Evolutionary conservation across 805 yeast genomes (phyloP).

Genomic region (Metschnikowia bowlesiae): DNA sequence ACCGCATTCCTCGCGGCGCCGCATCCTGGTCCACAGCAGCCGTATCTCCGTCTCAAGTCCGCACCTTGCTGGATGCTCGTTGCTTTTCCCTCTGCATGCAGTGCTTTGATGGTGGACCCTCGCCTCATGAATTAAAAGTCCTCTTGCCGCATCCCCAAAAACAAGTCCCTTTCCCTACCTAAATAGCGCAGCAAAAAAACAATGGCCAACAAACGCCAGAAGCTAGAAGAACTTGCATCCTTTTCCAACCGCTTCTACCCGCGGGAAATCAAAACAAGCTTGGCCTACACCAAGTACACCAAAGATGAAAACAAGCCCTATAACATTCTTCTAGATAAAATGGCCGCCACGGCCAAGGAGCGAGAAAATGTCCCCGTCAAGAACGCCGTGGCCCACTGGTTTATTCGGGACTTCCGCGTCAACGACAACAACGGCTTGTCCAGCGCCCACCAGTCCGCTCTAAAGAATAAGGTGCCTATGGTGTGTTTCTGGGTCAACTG

Average conservation of each 20-base stretch:
- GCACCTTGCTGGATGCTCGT: constrained; percentile 3
- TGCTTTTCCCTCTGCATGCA: not conserved
- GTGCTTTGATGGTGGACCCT: constrained; percentile 1
- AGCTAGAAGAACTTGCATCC: constrained; percentile 12
- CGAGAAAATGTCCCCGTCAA: constrained; percentile 10
- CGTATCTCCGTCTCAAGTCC: not conserved
- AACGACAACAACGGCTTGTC: constrained; percentile 41
- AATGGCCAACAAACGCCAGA: constrained; percentile 15
- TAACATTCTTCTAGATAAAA: constrained; percentile 14
- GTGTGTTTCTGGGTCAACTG: constrained; percentile 41
- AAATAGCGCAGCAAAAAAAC: not conserved
- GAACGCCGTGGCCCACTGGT: constrained; percentile 42
- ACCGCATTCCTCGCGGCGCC: too few species aligned
- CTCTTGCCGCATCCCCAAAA: not conserved
- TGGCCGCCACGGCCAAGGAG: constrained; percentile 10
- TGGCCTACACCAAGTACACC: constrained; percentile 20
- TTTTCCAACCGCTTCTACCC: constrained; percentile 14
- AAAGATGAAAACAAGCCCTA: constrained; percentile 30
- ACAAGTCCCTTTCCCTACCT: not conserved
- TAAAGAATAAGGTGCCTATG: constrained; percentile 27
- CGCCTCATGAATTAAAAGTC: not conserved
- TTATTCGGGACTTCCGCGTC: constrained; percentile 43
- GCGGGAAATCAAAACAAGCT: constrained; percentile 11
- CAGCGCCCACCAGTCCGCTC: constrained; percentile 31
- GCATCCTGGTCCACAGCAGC: not conserved